Percentiles rank a stretch among this genome's conserved stretches.
These are phyloP conservation scores for Flaveria ramosissima DNA, from an alignment of 129 eudicot genomes.

Conservation along the genomic window DNA sequence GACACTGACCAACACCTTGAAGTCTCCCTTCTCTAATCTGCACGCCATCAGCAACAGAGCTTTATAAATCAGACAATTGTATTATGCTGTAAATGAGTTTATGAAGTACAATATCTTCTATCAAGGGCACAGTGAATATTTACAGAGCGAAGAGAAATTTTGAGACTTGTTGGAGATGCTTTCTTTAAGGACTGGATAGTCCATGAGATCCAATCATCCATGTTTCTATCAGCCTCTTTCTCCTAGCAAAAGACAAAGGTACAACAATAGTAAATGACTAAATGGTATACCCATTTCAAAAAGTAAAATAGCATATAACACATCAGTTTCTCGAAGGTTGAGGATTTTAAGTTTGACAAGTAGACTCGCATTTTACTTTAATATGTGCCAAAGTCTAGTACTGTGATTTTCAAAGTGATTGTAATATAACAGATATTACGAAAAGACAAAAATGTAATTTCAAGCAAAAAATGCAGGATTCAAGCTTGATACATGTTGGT, in stretches of 20 bases:
- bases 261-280: neutral
- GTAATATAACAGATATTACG: neutral
- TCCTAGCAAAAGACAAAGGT: conserved; percentile 47
- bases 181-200: conserved; percentile 62
- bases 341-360: neutral
- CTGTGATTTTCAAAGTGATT: neutral
- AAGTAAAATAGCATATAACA: neutral
- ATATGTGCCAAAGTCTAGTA: neutral
- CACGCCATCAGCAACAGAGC: conserved; percentile 17
- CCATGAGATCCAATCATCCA: conserved; percentile 85
- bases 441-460: neutral
- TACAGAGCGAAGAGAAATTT: conserved; percentile 91
- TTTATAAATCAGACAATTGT: neutral
- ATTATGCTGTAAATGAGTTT: neutral
- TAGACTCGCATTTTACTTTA: neutral
- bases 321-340: neutral
- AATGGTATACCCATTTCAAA: neutral
- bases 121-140: conserved; percentile 10
- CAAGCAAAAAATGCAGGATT: conserved; percentile 3
- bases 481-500: neutral
- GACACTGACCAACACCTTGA: conserved; percentile 89
- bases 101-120: neutral
- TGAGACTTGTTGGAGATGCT: conserved; percentile 95
- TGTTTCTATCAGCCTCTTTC: conserved; percentile 48
- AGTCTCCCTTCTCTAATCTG: conserved; percentile 98